Evolutionary conservation across 331 rosid species (phyloP).

Genomic region (Erythrophleum ivorense): DNA sequence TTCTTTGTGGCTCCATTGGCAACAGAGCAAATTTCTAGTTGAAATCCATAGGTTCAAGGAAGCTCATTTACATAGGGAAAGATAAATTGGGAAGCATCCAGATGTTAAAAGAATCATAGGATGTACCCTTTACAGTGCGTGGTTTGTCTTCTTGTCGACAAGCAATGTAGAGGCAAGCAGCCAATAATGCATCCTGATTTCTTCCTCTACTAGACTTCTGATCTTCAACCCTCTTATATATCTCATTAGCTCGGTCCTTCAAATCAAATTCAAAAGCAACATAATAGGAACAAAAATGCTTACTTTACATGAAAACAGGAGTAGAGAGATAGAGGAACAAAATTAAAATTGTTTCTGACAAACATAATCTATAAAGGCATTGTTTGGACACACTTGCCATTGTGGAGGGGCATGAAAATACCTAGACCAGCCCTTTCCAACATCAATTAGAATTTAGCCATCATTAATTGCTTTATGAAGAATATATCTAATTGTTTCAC

Average conservation of each 20-base stretch:
- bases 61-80: constrained; percentile 65
- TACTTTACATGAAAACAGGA: constrained; percentile 2
- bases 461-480: constrained; percentile 3
- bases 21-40: constrained; percentile 94
- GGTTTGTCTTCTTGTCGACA: constrained; percentile 99
- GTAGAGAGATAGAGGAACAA: background rate
- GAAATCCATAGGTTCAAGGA: constrained; percentile 80
- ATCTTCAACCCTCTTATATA: constrained; percentile 95
- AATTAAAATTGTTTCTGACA: background rate
- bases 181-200: constrained; percentile 95
- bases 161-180: constrained; percentile 98
- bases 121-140: constrained; percentile 96
- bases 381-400: background rate
- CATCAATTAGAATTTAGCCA: background rate
- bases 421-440: constrained; percentile 5
- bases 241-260: constrained; percentile 97
- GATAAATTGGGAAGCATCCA: constrained; percentile 68
- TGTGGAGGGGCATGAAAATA: background rate
- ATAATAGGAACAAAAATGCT: constrained; percentile 25
- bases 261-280: constrained; percentile 40
- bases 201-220: constrained; percentile 98
- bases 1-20: constrained; percentile 99
- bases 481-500: background rate
- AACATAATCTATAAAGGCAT: background rate
- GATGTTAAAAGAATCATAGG: constrained; percentile 63